Base-by-base conservation (phyloP, 1,284 basidiomycete genomes). In the Ceratobasidium theobromae region DNA sequence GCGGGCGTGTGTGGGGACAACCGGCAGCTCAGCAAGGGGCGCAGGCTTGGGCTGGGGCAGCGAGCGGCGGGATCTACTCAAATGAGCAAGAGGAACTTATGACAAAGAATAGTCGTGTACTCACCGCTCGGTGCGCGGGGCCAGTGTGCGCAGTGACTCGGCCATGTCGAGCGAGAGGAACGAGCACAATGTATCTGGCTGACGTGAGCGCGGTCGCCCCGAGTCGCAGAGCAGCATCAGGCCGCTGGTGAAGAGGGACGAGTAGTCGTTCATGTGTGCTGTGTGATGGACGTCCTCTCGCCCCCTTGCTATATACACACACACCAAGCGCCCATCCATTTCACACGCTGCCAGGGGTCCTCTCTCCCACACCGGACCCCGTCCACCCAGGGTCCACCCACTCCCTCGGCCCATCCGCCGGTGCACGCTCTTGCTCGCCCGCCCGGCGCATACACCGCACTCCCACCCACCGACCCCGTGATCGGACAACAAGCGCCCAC, bases 211-310 rank as follows among this genome's bases (percentile, higher is more conserved):
- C 11, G 14, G 52, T 9, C n/a, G n/a, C n/a, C n/a, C 12, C 12
- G 48, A 32, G 23, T 64, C 66, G 40, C 66, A 64, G 40, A 64
- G 58, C 45, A 53, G 58, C 51, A 62, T 46, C 25, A 68, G 58
- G 45, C 68, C 68, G 35, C 57, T 45, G 46, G 52, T 68, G 67
- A 69, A 68, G 33, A 69, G 68, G 41, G 66, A 67, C 52, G 68
- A 69, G 68, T 69, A 69, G 25, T 55, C 35, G 38, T 64, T 54
- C 66, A 65, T 65, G 21, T 52, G 49, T 30, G 8, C 12, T 27
- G 40, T n/a, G n/a, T n/a, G n/a, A n/a, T n/a, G n/a, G 53, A 14
- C 11, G 28, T 11, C n/a, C 27, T 35, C 25, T 43, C 18, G 41
- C 4, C 18, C 35, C 6, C 53, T 45, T 25, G 32, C 33, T 55